Conservation (phyloP, 352 stramenopile genomes). For the Globisporangium echinulatum region DNA sequence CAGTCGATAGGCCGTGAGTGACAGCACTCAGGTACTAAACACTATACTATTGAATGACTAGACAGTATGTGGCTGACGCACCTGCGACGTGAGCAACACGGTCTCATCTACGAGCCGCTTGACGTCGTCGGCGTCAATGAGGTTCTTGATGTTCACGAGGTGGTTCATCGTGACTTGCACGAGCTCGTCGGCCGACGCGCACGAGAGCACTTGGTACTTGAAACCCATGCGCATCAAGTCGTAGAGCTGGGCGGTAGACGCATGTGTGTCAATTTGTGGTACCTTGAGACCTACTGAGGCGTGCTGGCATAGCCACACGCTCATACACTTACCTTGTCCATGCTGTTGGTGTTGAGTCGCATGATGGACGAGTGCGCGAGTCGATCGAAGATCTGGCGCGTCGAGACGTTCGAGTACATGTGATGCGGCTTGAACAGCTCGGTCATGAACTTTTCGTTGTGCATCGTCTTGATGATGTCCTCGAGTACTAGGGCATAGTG, state of each 20-base stretch:
- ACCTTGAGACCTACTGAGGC: background rate
- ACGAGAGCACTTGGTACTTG: constrained; percentile 88
- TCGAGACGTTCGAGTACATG: constrained; percentile 88
- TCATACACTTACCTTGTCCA: constrained; percentile 73
- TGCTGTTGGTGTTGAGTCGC: constrained; percentile 90
- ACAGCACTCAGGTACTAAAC: no score
- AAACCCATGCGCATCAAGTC: constrained; percentile 95
- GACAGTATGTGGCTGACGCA: constrained; percentile 4
- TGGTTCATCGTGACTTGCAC: constrained; percentile 88
- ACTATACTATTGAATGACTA: background rate
- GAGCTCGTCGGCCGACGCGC: constrained; percentile 78
- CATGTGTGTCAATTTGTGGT: background rate
- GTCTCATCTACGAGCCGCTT: constrained; percentile 73
- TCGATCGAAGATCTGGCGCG: constrained; percentile 88
- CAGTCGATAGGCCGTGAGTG: no score
- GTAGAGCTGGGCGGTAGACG: constrained; percentile 52
- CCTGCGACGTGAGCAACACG: constrained; percentile 64
- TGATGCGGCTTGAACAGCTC: constrained; percentile 91
- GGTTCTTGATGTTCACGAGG: constrained; percentile 60
- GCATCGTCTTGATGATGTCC: constrained; percentile 91
- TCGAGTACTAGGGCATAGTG: constrained; percentile 54
- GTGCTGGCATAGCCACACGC: background rate
- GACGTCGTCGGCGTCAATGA: constrained; percentile 60
- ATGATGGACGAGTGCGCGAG: constrained; percentile 93
- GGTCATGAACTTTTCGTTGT: constrained; percentile 87